These are phyloP conservation scores for Apiospora phragmitis DNA, from an alignment of 2,329 filamentous ascomycete genomes.

Conservation along the genomic window DNA sequence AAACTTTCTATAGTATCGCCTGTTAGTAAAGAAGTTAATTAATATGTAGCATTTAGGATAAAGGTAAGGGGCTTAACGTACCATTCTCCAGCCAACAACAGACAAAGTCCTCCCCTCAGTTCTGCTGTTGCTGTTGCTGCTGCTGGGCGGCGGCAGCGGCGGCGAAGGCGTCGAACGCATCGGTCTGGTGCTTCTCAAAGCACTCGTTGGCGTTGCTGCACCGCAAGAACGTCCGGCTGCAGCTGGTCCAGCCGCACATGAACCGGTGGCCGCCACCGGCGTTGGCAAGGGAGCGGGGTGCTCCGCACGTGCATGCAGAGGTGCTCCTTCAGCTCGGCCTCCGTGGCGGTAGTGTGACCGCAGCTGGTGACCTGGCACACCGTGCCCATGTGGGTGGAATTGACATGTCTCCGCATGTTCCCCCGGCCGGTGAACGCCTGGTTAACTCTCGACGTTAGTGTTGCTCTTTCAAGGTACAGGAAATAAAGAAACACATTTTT, in stretches of 20 bases:
- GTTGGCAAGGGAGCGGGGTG: neutral
- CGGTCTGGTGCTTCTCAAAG: neutral
- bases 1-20: neutral
- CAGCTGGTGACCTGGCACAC: neutral
- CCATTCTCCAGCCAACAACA: neutral
- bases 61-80: neutral
- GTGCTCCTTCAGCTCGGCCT: neutral
- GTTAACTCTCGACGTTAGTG: neutral
- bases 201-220: neutral
- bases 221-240: neutral
- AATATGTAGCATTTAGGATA: neutral
- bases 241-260: neutral
- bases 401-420: neutral
- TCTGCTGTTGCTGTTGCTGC: neutral
- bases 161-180: neutral
- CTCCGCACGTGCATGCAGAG: neutral
- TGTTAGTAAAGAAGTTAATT: neutral
- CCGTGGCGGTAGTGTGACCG: neutral
- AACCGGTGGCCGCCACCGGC: neutral
- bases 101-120: neutral
- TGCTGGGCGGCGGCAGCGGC: neutral
- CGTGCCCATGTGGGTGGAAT: neutral
- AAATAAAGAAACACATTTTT: no score
- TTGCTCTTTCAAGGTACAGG: neutral
- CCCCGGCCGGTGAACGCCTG: neutral